These are phyloP conservation scores for Nicotiana attenuata DNA, from an alignment of 257 asterid species.

Conservation along the genomic window DNA sequence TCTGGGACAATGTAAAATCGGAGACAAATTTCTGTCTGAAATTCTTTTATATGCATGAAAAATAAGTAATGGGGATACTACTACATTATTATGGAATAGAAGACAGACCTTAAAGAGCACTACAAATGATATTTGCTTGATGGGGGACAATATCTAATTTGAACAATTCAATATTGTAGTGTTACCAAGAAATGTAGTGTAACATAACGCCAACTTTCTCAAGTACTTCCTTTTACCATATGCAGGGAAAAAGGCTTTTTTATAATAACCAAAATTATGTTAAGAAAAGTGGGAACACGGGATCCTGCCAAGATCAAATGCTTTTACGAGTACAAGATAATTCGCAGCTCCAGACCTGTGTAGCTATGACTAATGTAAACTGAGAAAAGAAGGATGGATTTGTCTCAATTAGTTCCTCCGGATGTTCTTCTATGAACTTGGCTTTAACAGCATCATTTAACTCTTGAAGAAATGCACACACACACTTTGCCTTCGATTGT, in stretches of 20 bases:
- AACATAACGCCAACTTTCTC: not conserved
- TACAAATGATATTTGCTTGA: not conserved
- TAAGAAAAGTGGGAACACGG: not conserved
- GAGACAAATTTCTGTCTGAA: not conserved
- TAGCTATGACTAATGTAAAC: constrained; percentile 65
- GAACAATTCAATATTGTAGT: not conserved
- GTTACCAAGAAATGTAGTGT: not conserved
- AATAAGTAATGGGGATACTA: not conserved
- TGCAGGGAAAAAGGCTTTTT: not conserved
- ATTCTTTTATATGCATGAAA: not conserved
- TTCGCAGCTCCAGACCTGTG: not conserved
- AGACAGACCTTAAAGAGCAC: not conserved
- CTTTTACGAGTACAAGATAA: not conserved
- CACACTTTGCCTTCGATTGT: constrained; percentile 88
- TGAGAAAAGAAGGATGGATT: constrained; percentile 85
- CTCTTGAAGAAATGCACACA: constrained; percentile 87
- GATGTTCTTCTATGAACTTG: constrained; percentile 80
- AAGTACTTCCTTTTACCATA: not conserved
- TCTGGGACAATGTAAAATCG: not conserved
- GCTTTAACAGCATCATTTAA: constrained; percentile 95
- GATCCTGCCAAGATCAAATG: not conserved
- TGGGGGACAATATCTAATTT: not conserved
- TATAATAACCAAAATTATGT: not conserved
- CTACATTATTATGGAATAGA: not conserved
- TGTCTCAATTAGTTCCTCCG: constrained; percentile 64